phyloP scores from a whole-genome alignment of 2,329 filamentous ascomycete species.

The Calonectria henricotiae region DNA sequence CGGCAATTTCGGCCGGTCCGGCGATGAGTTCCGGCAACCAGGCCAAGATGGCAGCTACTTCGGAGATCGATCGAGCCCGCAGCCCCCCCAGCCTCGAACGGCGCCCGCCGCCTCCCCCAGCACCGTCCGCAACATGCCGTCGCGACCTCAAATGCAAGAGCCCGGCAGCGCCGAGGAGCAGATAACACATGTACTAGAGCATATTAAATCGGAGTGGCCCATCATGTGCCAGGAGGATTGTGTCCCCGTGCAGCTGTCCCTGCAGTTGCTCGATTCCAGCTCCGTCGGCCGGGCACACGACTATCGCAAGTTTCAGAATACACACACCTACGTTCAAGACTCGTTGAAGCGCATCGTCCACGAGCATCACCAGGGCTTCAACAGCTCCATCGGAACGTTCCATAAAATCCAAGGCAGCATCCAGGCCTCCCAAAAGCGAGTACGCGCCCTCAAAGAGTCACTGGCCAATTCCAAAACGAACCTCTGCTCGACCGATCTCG shows the following conservation, averaged over 20 bases:
- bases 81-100: conserved; percentile 45
- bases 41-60: conserved; percentile 61
- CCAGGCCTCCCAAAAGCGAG: conserved; percentile 87
- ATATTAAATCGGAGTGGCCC: conserved; percentile 92
- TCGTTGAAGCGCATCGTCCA: conserved; percentile 96
- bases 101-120: conserved; percentile 40
- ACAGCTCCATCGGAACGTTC: conserved; percentile 98
- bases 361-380: conserved; percentile 99
- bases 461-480: conserved; percentile 85
- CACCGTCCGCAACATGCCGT: conserved; percentile 56
- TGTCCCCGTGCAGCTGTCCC: conserved; percentile 92
- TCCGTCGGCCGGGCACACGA: conserved; percentile 93
- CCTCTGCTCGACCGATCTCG: conserved; percentile 88
- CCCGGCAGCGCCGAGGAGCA: conserved; percentile 69
- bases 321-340: conserved; percentile 90
- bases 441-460: conserved; percentile 87
- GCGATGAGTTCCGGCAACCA: conserved; percentile 65
- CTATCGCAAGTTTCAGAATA: conserved; percentile 86
- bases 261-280: conserved; percentile 94
- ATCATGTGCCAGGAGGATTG: conserved; percentile 92
- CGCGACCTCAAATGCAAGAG: conserved; percentile 59
- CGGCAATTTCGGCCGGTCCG: conserved; percentile 61
- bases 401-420: conserved; percentile 98
- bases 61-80: conserved; percentile 61
- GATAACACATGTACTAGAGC: conserved; percentile 79